Conservation (phyloP, 495 filamentous ascomycete genomes). For the Xylaria flabelliformis region DNA sequence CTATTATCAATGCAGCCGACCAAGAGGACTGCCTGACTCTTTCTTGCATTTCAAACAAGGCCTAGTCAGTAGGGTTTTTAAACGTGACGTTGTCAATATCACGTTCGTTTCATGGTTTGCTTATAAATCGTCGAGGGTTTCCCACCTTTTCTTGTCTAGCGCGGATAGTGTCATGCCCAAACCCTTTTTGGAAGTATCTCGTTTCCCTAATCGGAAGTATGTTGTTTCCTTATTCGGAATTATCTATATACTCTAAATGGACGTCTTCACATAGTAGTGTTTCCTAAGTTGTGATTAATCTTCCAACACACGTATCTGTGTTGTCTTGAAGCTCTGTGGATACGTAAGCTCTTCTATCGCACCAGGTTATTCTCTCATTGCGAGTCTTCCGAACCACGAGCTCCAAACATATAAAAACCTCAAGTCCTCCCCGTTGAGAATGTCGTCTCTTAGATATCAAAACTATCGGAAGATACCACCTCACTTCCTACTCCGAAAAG, state of each 20-base stretch:
- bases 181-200: constrained; percentile 28
- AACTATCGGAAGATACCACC: background rate
- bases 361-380: background rate
- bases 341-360: constrained; percentile 2
- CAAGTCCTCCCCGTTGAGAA: background rate
- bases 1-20: background rate
- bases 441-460: background rate
- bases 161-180: background rate
- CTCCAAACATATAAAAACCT: background rate
- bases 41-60: background rate
- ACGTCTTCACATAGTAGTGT: background rate
- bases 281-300: background rate
- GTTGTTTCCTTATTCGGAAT: constrained; percentile 20
- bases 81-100: background rate
- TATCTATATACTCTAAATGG: constrained; percentile 16
- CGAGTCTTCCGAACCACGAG: background rate
- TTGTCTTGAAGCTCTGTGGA: background rate
- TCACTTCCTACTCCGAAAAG: background rate
- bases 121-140: constrained; percentile 14
- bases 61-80: background rate
- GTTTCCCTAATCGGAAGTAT: constrained; percentile 26
- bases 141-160: background rate
- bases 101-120: background rate
- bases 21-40: background rate
- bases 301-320: background rate